Conservation (phyloP, 2,329 filamentous ascomycete species). For the Venturia effusa region DNA sequence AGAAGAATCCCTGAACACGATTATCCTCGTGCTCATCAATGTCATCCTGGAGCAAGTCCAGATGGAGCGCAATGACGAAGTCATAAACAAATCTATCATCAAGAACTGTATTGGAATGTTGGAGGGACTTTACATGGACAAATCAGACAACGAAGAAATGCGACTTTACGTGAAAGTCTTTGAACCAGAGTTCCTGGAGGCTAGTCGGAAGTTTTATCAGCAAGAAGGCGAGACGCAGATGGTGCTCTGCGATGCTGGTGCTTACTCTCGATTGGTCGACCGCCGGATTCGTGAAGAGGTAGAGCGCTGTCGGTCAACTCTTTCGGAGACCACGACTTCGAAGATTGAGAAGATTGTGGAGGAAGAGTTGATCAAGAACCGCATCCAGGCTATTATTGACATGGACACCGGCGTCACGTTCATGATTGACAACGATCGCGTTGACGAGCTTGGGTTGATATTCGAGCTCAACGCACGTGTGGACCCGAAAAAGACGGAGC, state of each 20-base stretch:
- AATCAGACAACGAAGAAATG: conserved; percentile 63
- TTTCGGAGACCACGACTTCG: conserved; percentile 59
- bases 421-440: conserved; percentile 85
- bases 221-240: conserved; percentile 65
- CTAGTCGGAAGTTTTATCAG: conserved; percentile 64
- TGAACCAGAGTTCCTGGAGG: conserved; percentile 63
- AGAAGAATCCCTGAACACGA: neutral
- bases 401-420: conserved; percentile 77
- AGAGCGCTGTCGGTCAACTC: conserved; percentile 70
- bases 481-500: conserved; percentile 58
- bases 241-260: conserved; percentile 65
- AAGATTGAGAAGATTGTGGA: conserved; percentile 74
- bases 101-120: conserved; percentile 83
- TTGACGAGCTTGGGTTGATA: conserved; percentile 67
- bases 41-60: conserved; percentile 84
- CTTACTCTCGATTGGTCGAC: conserved; percentile 69
- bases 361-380: conserved; percentile 62
- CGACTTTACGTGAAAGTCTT: conserved; percentile 80
- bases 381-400: conserved; percentile 70
- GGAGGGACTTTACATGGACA: conserved; percentile 73
- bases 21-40: conserved; percentile 18
- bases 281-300: conserved; percentile 69
- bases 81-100: conserved; percentile 73
- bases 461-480: conserved; percentile 72
- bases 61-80: conserved; percentile 83